A percentile compares a stretch with the other conserved stretches of the same genome.
These are phyloP conservation scores for Ogataea methanolica DNA, from an alignment of 805 yeast genomes.

Conservation along the genomic window DNA sequence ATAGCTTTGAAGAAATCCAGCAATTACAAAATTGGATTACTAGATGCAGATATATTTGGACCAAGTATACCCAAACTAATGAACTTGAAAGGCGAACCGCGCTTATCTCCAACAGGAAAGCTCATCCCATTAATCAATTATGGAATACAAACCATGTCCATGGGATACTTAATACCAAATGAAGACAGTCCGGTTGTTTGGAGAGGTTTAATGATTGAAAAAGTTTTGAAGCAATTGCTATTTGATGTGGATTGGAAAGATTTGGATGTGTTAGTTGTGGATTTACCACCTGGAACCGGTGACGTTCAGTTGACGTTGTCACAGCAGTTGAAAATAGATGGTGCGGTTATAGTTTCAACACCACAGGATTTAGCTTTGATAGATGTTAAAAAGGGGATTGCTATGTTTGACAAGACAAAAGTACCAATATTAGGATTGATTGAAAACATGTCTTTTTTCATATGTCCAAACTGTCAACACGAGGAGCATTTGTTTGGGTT, in stretches of 20 bases:
- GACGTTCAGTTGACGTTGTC: conserved; percentile 82
- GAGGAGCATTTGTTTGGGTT: conserved; percentile 71
- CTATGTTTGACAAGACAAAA: conserved; percentile 68
- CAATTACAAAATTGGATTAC: conserved; percentile 51
- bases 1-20: conserved; percentile 51
- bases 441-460: conserved; percentile 75
- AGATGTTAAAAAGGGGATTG: conserved; percentile 76
- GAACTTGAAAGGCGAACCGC: conserved; percentile 66
- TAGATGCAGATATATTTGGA: conserved; percentile 82
- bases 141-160: conserved; percentile 81
- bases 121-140: conserved; percentile 65
- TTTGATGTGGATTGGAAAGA: conserved; percentile 75
- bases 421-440: conserved; percentile 74
- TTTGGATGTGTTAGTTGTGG: conserved; percentile 67
- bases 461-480: conserved; percentile 73
- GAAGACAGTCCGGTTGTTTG: conserved; percentile 73
- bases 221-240: conserved; percentile 77
- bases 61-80: conserved; percentile 76
- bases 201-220: conserved; percentile 86
- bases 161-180: conserved; percentile 72
- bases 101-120: conserved; percentile 46
- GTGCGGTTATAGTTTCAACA: conserved; percentile 78
- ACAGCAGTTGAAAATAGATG: conserved; percentile 70
- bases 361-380: conserved; percentile 82
- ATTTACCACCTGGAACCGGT: conserved; percentile 92